These are phyloP conservation scores for Trichoderma asperellum DNA, from an alignment of 2,329 filamentous ascomycete species.

Conservation along the genomic window DNA sequence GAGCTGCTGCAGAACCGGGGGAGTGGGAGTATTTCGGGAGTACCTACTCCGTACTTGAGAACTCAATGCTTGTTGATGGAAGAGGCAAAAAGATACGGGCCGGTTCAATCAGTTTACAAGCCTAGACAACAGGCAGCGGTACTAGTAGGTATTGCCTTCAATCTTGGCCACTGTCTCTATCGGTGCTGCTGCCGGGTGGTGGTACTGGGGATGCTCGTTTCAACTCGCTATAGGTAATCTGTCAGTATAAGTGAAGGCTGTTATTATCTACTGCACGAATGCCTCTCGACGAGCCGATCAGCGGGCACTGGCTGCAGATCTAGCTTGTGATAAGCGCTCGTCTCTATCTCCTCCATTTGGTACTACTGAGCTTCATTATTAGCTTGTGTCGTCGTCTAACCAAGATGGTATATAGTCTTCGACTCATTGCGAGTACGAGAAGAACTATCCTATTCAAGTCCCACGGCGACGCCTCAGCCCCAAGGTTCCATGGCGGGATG, in stretches of 20 bases:
- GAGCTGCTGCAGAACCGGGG: constrained; percentile 6
- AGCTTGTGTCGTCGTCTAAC: not conserved
- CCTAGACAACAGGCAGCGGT: not conserved
- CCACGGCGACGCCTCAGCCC: constrained; percentile 16
- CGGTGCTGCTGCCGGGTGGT: not conserved
- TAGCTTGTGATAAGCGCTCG: constrained; percentile 23
- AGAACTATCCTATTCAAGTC: not conserved
- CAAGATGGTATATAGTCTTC: not conserved
- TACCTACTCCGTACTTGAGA: not conserved
- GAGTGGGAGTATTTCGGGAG: not conserved
- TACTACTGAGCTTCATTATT: not conserved
- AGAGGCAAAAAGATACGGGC: not conserved
- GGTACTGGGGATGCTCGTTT: not conserved
- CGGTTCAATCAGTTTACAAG: not conserved
- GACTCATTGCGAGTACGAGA: not conserved
- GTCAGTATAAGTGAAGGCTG: constrained; percentile 3
- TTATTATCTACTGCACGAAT: constrained; percentile 6
- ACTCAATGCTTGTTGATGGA: not conserved
- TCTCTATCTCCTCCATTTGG: constrained; percentile 4
- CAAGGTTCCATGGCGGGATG: constrained; percentile 20
- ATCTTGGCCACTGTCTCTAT: not conserved
- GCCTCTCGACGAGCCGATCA: constrained; percentile 2
- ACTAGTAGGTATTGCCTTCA: not conserved
- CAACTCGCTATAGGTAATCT: not conserved
- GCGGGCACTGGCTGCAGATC: constrained; percentile 23